These are phyloP conservation scores for Blepharisma stoltei DNA, from an alignment of 73 alveolate species.

Conservation along the genomic window DNA sequence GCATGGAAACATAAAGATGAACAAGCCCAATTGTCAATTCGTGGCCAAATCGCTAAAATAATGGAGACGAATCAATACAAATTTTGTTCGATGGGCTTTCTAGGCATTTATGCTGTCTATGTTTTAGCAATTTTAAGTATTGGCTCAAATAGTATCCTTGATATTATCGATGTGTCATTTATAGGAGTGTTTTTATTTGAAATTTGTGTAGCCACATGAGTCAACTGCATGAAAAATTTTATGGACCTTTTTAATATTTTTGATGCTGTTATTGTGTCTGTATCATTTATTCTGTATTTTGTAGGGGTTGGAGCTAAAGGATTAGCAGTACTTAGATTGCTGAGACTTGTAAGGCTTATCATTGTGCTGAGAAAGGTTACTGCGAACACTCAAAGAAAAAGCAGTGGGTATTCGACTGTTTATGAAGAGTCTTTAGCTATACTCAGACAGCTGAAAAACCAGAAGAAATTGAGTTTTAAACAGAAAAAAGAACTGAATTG, in stretches of 20 bases:
- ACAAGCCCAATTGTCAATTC: conserved; percentile 37
- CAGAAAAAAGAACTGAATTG: conserved; percentile 64
- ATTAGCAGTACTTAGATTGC: conserved; percentile 64
- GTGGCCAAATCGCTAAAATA: conserved; percentile 42
- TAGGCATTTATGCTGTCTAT: conserved; percentile 54
- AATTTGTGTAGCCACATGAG: conserved; percentile 46
- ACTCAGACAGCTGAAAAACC: conserved; percentile 33
- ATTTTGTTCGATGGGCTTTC: conserved; percentile 44
- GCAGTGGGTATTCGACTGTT: conserved; percentile 46
- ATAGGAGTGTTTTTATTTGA: conserved; percentile 51
- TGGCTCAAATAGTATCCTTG: conserved; percentile 29
- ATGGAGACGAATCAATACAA: conserved; percentile 49
- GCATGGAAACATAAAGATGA: conserved; percentile 28
- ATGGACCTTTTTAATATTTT: conserved; percentile 50
- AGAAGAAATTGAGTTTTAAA: conserved; percentile 33
- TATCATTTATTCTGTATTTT: conserved; percentile 43
- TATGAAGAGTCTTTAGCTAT: conserved; percentile 57
- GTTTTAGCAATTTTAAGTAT: conserved; percentile 55
- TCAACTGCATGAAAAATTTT: conserved; percentile 36
- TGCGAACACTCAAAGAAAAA: conserved; percentile 47
- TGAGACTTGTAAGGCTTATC: conserved; percentile 55
- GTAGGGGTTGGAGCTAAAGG: conserved; percentile 64
- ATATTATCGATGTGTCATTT: conserved; percentile 48
- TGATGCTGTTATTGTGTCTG: conserved; percentile 54
- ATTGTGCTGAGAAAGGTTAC: conserved; percentile 60